A percentile compares a stretch with the other conserved stretches of the same genome.
Evolutionary conservation across 2,329 filamentous ascomycete genomes (phyloP).

Genomic region (Orbilia oligospora): DNA sequence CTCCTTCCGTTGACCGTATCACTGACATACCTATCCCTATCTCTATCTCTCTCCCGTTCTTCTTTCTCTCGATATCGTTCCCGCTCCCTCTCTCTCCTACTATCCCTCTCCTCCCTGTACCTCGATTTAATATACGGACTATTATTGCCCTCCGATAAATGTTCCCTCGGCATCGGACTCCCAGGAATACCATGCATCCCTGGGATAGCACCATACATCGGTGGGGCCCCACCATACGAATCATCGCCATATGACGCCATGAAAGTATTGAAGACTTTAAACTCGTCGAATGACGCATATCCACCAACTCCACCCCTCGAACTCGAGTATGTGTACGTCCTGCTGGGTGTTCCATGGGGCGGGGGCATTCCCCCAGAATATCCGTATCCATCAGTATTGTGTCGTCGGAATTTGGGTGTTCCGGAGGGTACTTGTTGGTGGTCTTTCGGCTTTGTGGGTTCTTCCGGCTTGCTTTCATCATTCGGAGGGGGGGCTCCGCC

Average conservation of each 20-base stretch:
- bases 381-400: conserved; percentile 53
- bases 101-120: conserved; percentile 56
- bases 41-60: conserved; percentile 33
- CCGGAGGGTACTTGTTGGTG: conserved; percentile 70
- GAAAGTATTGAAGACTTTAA: conserved; percentile 54
- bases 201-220: conserved; percentile 40
- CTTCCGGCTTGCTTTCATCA: conserved; percentile 68
- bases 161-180: conserved; percentile 51
- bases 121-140: conserved; percentile 48
- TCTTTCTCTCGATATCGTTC: conserved; percentile 47
- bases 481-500: conserved; percentile 78
- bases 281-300: conserved; percentile 48
- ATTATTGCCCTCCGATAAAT: conserved; percentile 46
- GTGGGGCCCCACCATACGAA: conserved; percentile 30
- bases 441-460: conserved; percentile 69
- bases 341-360: conserved; percentile 38
- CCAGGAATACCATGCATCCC: conserved; percentile 58
- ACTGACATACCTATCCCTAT: conserved; percentile 44
- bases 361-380: conserved; percentile 31
- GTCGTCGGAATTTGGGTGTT: conserved; percentile 55
- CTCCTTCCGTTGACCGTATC: conserved; percentile 58
- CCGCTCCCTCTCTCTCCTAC: conserved; percentile 40
- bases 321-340: conserved; percentile 47
- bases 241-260: conserved; percentile 50
- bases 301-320: conserved; percentile 12